Percentiles rank a stretch among this genome's conserved stretches.
Evolutionary conservation across 371 early-diverging fungal genomes (phyloP).

Genomic region (Dichotomocladium elegans): DNA sequence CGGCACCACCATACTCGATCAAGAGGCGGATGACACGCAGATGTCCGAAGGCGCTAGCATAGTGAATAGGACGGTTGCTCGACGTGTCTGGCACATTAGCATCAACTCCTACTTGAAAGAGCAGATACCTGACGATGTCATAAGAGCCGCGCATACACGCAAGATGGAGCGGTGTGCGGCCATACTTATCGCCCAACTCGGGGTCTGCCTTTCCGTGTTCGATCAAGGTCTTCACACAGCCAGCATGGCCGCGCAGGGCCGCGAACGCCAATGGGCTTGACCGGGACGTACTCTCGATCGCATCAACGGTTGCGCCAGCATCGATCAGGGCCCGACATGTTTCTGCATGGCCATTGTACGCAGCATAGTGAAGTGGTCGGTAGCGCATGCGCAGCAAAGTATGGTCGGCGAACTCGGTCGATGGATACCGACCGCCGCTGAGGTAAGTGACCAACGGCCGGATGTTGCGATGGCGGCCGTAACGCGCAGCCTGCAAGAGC

Average conservation of each 20-base stretch:
- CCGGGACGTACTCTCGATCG: constrained; percentile 35
- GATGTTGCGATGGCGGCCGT: constrained; percentile 41
- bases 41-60: constrained; percentile 59
- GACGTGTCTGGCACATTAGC: constrained; percentile 47
- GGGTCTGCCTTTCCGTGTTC: constrained; percentile 46
- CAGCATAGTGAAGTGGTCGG: constrained; percentile 56
- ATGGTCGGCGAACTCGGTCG: constrained; percentile 28
- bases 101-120: constrained; percentile 41
- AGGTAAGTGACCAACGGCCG: constrained; percentile 25
- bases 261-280: constrained; percentile 48
- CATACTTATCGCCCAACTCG: constrained; percentile 40
- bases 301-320: constrained; percentile 41
- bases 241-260: constrained; percentile 44
- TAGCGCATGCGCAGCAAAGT: constrained; percentile 39
- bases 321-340: constrained; percentile 40
- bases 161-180: constrained; percentile 46
- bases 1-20: constrained; percentile 37
- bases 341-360: constrained; percentile 47
- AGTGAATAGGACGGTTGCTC: constrained; percentile 49
- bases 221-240: constrained; percentile 40
- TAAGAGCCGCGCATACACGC: constrained; percentile 49
- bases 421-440: constrained; percentile 18
- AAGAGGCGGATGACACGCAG: constrained; percentile 37
- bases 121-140: constrained; percentile 32
- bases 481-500: constrained; percentile 52